Conservation (phyloP, 768 basidiomycete species). For the Suillus clintonianus region DNA sequence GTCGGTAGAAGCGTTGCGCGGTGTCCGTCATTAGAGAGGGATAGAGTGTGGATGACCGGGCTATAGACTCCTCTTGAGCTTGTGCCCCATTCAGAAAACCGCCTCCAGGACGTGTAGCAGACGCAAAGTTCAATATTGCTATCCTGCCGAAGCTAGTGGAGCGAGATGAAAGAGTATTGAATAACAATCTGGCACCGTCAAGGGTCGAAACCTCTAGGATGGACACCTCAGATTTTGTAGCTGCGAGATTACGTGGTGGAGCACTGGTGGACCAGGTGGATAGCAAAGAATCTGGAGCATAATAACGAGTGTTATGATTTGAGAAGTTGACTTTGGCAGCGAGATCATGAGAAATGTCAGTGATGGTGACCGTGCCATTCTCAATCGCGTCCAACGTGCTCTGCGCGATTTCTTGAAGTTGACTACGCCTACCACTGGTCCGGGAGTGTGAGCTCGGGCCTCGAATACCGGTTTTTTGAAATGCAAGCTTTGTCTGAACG, state of each 20-base stretch:
- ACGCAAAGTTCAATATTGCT: conserved; percentile 77
- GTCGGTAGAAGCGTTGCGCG: conserved; percentile 60
- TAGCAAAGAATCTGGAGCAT: conserved; percentile 48
- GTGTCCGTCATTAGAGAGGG: conserved; percentile 56
- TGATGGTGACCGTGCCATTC: conserved; percentile 41
- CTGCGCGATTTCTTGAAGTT: conserved; percentile 46
- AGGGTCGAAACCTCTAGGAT: conserved; percentile 66
- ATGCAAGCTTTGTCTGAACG: conserved; percentile 5
- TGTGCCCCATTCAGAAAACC: conserved; percentile 73
- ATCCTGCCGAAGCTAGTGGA: conserved; percentile 34
- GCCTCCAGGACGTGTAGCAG: conserved; percentile 73
- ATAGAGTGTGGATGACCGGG: conserved; percentile 73
- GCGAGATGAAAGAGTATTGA: conserved; percentile 18
- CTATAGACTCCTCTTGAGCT: conserved; percentile 82
- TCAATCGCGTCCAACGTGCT: conserved; percentile 52
- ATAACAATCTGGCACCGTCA: conserved; percentile 52
- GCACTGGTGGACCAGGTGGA: conserved; percentile 44
- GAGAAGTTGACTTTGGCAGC: conserved; percentile 34
- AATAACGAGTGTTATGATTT: conserved; percentile 51
- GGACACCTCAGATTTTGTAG: conserved; percentile 36
- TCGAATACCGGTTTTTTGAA: background rate
- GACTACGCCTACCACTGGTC: conserved; percentile 6
- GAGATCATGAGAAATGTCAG: conserved; percentile 34
- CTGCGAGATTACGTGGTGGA: conserved; percentile 1
- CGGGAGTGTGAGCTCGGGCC: background rate